Evolutionary conservation across 2,329 filamentous ascomycete species (phyloP).

Genomic region (Ophiostoma perfectum): DNA sequence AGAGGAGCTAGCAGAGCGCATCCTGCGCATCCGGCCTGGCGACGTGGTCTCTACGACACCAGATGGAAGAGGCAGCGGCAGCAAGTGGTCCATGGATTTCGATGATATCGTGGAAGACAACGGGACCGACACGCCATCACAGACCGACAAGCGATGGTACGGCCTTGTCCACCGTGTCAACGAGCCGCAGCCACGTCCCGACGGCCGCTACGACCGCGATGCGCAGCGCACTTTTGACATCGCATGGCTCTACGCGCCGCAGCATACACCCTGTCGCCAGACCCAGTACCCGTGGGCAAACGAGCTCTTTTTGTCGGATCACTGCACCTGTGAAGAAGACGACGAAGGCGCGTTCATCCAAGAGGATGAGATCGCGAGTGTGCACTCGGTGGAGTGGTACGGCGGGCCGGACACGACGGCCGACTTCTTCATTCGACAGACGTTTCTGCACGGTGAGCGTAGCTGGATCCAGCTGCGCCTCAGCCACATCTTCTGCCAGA

Average conservation of each 20-base stretch:
- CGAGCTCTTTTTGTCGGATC: slow-evolving; percentile 70
- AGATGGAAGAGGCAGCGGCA: slow-evolving; percentile 43
- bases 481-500: slow-evolving; percentile 50
- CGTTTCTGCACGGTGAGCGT: slow-evolving; percentile 55
- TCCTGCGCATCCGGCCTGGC: slow-evolving; percentile 38
- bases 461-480: slow-evolving; percentile 56
- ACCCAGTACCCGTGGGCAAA: slow-evolving; percentile 65
- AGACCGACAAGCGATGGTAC: slow-evolving; percentile 53
- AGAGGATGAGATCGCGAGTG: slow-evolving; percentile 51
- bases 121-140: background rate
- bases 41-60: slow-evolving; percentile 46
- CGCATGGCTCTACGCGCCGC: slow-evolving; percentile 67
- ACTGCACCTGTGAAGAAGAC: slow-evolving; percentile 61
- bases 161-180: slow-evolving; percentile 60
- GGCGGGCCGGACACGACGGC: slow-evolving; percentile 41
- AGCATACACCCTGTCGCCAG: slow-evolving; percentile 63
- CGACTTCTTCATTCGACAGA: slow-evolving; percentile 65
- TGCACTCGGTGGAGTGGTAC: slow-evolving; percentile 55
- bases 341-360: slow-evolving; percentile 38
- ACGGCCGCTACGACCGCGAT: slow-evolving; percentile 28
- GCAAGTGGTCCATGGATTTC: slow-evolving; percentile 49
- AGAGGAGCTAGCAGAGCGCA: background rate
- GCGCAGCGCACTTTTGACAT: slow-evolving; percentile 50
- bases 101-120: background rate
- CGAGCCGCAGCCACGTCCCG: slow-evolving; percentile 25